A percentile compares a stretch with the other conserved stretches of the same genome.
phyloP scores from a whole-genome alignment of 2,329 filamentous ascomycete species.

The Colletotrichum kahawae region DNA sequence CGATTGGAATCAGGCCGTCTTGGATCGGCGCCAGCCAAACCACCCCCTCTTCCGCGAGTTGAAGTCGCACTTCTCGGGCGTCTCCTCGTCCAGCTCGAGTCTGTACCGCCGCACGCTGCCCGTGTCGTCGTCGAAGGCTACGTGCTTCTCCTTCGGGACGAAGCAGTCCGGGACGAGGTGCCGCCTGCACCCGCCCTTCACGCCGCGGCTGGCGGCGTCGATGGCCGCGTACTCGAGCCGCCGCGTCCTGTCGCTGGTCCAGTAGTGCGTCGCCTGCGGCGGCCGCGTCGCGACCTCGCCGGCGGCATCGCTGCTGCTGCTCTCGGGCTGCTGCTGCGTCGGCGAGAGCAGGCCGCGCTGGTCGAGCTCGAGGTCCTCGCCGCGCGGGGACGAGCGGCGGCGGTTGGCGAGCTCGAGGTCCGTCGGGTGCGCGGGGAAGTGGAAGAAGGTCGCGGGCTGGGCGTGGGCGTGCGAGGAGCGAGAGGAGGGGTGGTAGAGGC shows the following conservation, averaged over 20 bases:
- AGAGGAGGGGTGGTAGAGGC: conserved; percentile 12
- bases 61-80: conserved; percentile 2
- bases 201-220: conserved; percentile 63
- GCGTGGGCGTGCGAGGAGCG: conserved; percentile 17
- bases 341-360: background rate
- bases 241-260: conserved; percentile 68
- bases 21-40: conserved; percentile 11
- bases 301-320: conserved; percentile 19
- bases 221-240: conserved; percentile 71
- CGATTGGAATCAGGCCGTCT: background rate
- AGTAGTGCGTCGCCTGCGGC: conserved; percentile 68
- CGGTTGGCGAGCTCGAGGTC: conserved; percentile 34
- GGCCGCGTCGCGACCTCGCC: conserved; percentile 36
- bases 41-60: background rate
- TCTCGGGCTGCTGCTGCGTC: background rate
- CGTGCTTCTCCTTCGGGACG: conserved; percentile 52
- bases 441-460: conserved; percentile 48
- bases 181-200: conserved; percentile 64
- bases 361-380: conserved; percentile 26
- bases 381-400: background rate
- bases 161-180: conserved; percentile 67
- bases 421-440: conserved; percentile 47
- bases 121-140: conserved; percentile 65
- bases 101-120: conserved; percentile 69
- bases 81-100: conserved; percentile 48